Conservation (phyloP, 2,329 filamentous ascomycete species). For the Cadophora sp. region DNA sequence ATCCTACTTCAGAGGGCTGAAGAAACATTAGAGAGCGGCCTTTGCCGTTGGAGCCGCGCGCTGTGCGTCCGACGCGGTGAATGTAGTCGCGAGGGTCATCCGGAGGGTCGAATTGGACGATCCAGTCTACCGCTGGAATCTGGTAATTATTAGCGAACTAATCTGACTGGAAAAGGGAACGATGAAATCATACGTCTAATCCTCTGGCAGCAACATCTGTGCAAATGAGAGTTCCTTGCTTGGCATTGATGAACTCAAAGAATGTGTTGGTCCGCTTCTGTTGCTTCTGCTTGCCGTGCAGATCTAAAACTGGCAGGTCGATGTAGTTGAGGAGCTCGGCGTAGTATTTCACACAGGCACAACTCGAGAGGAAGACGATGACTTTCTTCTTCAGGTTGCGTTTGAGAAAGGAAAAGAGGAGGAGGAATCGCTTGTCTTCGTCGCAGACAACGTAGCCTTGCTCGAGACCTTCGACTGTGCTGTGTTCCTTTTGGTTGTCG, state of each 20-base stretch:
- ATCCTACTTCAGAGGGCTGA: constrained; percentile 89
- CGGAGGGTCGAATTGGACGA: constrained; percentile 93
- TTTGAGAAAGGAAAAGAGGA: constrained; percentile 94
- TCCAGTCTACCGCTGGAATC: constrained; percentile 96
- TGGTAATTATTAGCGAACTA: constrained; percentile 43
- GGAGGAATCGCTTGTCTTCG: constrained; percentile 88
- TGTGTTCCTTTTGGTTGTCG: constrained; percentile 86
- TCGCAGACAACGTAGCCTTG: constrained; percentile 97
- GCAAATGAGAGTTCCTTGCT: constrained; percentile 87
- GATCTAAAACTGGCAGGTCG: constrained; percentile 84
- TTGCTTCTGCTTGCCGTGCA: constrained; percentile 97
- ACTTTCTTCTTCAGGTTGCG: constrained; percentile 89
- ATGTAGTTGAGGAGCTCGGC: constrained; percentile 97
- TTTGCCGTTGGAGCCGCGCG: constrained; percentile 81
- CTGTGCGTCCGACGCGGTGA: constrained; percentile 94
- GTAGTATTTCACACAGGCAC: constrained; percentile 95
- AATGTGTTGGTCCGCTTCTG: constrained; percentile 99
- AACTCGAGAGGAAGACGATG: constrained; percentile 94
- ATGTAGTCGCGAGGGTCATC: constrained; percentile 93
- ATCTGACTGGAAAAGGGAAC: constrained; percentile 1
- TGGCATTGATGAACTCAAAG: constrained; percentile 92
- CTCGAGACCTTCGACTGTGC: constrained; percentile 91
- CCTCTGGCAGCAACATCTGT: constrained; percentile 96
- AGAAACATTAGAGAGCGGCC: constrained; percentile 93
- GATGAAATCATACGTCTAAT: constrained; percentile 69